Evolutionary conservation across 2,329 filamentous ascomycete species (phyloP).

Genomic region (Hypoxylon sp.): DNA sequence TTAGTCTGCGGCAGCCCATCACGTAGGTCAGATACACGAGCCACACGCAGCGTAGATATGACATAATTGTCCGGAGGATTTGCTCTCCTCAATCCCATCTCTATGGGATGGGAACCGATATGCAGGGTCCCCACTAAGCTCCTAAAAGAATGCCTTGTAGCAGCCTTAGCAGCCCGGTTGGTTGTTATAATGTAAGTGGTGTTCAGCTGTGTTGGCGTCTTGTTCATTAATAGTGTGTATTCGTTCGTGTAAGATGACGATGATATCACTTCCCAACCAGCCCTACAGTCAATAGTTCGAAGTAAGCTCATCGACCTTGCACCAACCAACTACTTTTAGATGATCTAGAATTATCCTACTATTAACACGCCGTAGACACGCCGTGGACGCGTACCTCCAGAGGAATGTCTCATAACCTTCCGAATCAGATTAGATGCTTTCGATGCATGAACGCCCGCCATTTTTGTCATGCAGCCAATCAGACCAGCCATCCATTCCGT

Average conservation of each 20-base stretch:
- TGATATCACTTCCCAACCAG: not conserved
- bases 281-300: not conserved
- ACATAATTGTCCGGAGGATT: constrained; percentile 27
- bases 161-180: constrained; percentile 7
- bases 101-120: constrained; percentile 13
- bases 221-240: too few relatives aligned
- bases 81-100: constrained; percentile 7
- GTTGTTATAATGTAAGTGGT: constrained; percentile 3
- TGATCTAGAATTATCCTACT: constrained; percentile 13
- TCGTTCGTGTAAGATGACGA: not conserved
- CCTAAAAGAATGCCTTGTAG: constrained; percentile 4
- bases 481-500: constrained; percentile 31
- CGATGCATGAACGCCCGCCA: constrained; percentile 32
- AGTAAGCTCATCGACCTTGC: not conserved
- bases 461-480: constrained; percentile 37
- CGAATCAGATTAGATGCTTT: not conserved
- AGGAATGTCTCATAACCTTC: constrained; percentile 21
- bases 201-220: not conserved
- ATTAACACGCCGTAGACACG: constrained; percentile 7
- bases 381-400: not conserved
- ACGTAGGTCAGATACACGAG: constrained; percentile 14
- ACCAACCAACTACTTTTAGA: constrained; percentile 12
- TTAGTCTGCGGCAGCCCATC: constrained; percentile 24
- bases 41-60: constrained; percentile 25
- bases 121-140: constrained; percentile 30